Base-by-base conservation (phyloP, 805 yeast species). In the Candida peoriensis region DNA sequence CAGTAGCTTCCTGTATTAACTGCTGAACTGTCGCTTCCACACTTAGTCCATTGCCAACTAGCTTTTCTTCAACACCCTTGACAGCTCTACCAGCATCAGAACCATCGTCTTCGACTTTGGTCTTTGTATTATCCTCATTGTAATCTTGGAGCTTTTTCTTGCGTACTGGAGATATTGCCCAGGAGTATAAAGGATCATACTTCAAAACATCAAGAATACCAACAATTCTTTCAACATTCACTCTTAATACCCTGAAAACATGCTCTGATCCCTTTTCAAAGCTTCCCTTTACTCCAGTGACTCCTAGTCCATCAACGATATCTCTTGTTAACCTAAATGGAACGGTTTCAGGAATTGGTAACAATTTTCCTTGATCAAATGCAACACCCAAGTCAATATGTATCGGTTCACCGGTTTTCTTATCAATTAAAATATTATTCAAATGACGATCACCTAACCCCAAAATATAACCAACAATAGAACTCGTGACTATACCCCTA, bases 341-440 rank as follows among this genome's bases (percentile, higher is more conserved):
- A 6, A 94, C 95, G 0, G 83, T 70, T 51, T 93, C 99, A 0
- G 99, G 98, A 8, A 90, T 74, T 0, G 90, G 81, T 25, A 93
- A 63, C 11, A 78, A 60, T 47, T 74, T 78, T 1, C 97, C 98
- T 50, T 88, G 96, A 55, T 93, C 98, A 63, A 93, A 93, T 0
- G 97, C 94, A 29, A 93, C 89, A 0, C 98, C 99, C 13, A 93
- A 63, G 57, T 93, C 99, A 46, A 93, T 94, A 55, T 94, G 98
- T 18, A 93, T 79, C 0, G 96, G 95, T 48, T 89, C 96, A 0
- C 97, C 97, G 0, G 85, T 71, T n/a, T 56, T 51, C 32, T 68
- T 67, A 55, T 93, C 97, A n/a, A 93, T 53, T 30, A 93, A 58
- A 24, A 93, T 81, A 55, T 93, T 93, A 55, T 88, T 88, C 54